A percentile compares a stretch with the other conserved stretches of the same genome.
These are phyloP conservation scores for Ilyonectria mors-panacis DNA, from an alignment of 2,329 filamentous ascomycete genomes.

Conservation along the genomic window DNA sequence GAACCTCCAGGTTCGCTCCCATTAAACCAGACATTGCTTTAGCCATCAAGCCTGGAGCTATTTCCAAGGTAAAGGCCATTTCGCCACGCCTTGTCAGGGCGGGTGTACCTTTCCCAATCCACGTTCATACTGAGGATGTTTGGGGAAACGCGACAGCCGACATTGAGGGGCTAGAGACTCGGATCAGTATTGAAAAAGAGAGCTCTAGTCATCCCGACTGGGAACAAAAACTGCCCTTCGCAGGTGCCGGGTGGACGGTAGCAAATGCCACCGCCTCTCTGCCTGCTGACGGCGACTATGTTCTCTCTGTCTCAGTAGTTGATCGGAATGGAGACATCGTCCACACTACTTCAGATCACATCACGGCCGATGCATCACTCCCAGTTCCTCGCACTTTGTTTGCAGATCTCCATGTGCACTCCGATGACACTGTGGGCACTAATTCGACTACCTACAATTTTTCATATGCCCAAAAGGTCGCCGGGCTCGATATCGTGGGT, in stretches of 20 bases:
- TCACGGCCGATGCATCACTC: slow-evolving; percentile 36
- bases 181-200: background rate
- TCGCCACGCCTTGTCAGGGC: slow-evolving; percentile 42
- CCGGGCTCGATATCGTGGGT: slow-evolving; percentile 54
- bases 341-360: slow-evolving; percentile 12
- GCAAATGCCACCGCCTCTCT: background rate
- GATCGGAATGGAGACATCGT: background rate
- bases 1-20: slow-evolving; percentile 53
- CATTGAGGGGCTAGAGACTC: background rate
- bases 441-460: slow-evolving; percentile 55
- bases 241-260: background rate
- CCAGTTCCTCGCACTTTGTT: slow-evolving; percentile 48
- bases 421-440: slow-evolving; percentile 56
- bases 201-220: background rate
- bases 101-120: slow-evolving; percentile 39
- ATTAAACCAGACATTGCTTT: slow-evolving; percentile 52
- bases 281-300: slow-evolving; percentile 1
- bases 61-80: slow-evolving; percentile 39
- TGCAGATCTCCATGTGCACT: slow-evolving; percentile 56
- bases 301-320: background rate
- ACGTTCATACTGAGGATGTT: slow-evolving; percentile 27
- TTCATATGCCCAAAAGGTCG: slow-evolving; percentile 53
- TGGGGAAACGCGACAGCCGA: slow-evolving; percentile 19
- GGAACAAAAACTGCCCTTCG: background rate
- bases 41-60: slow-evolving; percentile 42